These are phyloP conservation scores for Silene coronaria DNA, from an alignment of 179 eudicot species.

Conservation along the genomic window DNA sequence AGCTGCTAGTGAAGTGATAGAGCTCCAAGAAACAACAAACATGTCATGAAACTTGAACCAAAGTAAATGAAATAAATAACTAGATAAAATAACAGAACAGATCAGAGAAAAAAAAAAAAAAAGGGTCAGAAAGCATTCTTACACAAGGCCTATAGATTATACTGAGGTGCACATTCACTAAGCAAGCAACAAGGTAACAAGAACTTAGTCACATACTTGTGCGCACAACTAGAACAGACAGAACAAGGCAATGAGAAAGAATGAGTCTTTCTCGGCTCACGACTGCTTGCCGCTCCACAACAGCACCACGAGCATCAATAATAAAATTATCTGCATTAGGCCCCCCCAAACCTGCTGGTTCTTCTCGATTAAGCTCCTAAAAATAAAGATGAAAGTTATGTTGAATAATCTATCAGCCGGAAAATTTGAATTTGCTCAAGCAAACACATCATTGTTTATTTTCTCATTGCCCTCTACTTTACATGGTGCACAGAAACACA, in stretches of 20 bases:
- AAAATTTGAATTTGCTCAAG: neutral
- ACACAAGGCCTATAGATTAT: neutral
- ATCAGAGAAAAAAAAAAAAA: too few species aligned
- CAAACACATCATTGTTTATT: neutral
- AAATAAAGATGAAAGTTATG: constrained; percentile 21
- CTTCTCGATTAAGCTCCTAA: constrained; percentile 87
- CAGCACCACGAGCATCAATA: constrained; percentile 89
- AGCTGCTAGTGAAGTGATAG: neutral
- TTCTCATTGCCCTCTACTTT: neutral
- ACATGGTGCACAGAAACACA: neutral
- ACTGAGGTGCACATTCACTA: neutral
- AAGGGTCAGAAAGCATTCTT: neutral
- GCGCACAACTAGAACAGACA: constrained; percentile 78
- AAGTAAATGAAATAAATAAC: neutral
- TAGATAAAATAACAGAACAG: neutral
- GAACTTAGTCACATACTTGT: constrained; percentile 50
- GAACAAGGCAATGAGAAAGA: constrained; percentile 89
- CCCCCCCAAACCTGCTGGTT: constrained; percentile 87
- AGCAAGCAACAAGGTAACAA: neutral
- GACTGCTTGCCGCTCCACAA: constrained; percentile 88
- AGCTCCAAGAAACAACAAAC: neutral
- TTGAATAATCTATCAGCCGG: neutral
- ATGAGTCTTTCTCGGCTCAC: constrained; percentile 84
- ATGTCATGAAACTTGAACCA: neutral
- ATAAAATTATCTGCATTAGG: constrained; percentile 66